Evolutionary conservation across 179 eudicot species (phyloP).

Genomic region (Drosera spatulata): DNA sequence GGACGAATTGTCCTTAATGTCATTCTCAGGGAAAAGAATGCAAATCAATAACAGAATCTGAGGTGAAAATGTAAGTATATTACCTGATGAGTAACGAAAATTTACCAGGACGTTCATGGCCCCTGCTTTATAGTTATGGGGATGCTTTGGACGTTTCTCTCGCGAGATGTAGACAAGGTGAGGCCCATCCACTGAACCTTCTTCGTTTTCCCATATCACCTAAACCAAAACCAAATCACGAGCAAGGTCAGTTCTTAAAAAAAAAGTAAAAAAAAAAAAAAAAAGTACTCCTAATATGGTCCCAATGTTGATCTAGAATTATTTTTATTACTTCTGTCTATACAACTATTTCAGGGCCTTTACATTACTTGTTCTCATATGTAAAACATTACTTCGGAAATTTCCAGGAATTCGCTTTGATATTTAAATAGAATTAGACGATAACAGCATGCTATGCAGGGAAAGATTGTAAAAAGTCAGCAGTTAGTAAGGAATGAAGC

Average conservation of each 20-base stretch:
- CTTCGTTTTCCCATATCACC: slow-evolving; percentile 25
- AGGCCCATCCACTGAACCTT: slow-evolving; percentile 10
- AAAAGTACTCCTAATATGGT: not conserved
- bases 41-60: too few species aligned
- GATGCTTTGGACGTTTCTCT: slow-evolving; percentile 24
- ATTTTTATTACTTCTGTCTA: not conserved
- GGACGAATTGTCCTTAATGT: too few species aligned
- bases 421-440: too few species aligned
- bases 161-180: slow-evolving; percentile 34
- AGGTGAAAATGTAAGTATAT: too few species aligned
- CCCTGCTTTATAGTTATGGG: slow-evolving; percentile 44
- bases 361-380: too few species aligned
- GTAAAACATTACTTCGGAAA: too few species aligned
- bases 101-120: slow-evolving; percentile 40
- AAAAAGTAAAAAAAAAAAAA: too few species aligned
- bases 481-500: not conserved
- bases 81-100: too few species aligned
- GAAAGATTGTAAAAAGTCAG: not conserved
- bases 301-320: not conserved
- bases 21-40: too few species aligned
- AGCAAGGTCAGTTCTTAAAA: not conserved
- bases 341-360: too few species aligned
- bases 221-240: not conserved
- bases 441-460: too few species aligned
- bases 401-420: too few species aligned